Evolutionary conservation across 495 filamentous ascomycete genomes (phyloP), one percentile per base, ranked within the genome.

Genomic region (Xylona heveae): DNA sequence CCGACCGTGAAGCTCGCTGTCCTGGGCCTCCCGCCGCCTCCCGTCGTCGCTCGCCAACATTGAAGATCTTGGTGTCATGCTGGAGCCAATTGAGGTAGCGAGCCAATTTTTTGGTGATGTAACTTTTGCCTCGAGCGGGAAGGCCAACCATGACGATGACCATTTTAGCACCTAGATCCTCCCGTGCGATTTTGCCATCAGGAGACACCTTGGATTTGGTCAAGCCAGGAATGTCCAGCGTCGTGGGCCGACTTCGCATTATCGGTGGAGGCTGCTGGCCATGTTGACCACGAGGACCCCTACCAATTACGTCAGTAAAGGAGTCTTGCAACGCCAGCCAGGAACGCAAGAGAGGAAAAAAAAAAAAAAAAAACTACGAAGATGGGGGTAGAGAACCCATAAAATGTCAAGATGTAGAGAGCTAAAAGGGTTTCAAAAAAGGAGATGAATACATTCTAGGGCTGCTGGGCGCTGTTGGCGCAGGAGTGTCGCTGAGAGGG

Each of bases 131-230:
- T 38, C 88, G 59, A 1, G 88, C 88, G 0, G 88, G 88, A 31
- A 97, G 61, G 37, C 88, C 88, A 30, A 97, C 88, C 88, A 97
- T 97, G 44, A 95, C 74, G 46, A 97, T 88, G 43, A 94, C 83
- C 42, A 95, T 60, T 59, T 97, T 97, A 12, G 85, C 71, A 15
- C 82, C 88, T 30, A 97, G 71, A 61, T 97, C 88, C 36, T 83
- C 62, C 41, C 83, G 71, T 36, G 88, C 71, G 38, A 97, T 97
- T 31, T 74, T 68, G 35, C 88, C 88, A 50, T 97, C 88, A 8
- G 88, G 88, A 6, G 88, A 94, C 13, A 85, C 79, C 47, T 76
- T 79, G 24, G 84, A 93, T 45, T 77, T 77, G 23, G 88, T 97
- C 61, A 97, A 66, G 24, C 76, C 62, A 7, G 56, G 54, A 13